Conservation (phyloP, 306 rosid genomes). For the Lathyrus sativus region DNA sequence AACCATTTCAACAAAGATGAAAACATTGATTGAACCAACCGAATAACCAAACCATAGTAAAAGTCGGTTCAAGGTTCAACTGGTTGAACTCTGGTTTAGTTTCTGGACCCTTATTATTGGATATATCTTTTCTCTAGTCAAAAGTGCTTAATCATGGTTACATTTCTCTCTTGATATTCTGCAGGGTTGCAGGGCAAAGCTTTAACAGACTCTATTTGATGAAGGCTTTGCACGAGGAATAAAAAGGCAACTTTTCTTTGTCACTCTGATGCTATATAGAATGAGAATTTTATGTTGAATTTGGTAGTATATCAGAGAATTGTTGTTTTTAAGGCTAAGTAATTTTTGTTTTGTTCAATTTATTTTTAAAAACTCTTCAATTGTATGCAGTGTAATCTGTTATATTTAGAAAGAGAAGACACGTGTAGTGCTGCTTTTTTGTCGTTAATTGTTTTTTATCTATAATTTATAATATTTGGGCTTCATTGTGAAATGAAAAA, state of each 20-base stretch:
- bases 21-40: no score
- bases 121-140: not conserved
- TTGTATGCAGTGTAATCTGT: conserved; percentile 25
- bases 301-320: conserved; percentile 20
- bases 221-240: conserved; percentile 80
- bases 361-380: conserved; percentile 16
- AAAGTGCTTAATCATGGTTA: conserved; percentile 1
- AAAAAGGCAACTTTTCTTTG: conserved; percentile 33
- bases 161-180: conserved; percentile 32
- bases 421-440: not conserved
- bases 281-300: conserved; percentile 17
- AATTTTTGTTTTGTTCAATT: not conserved
- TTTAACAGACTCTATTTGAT: conserved; percentile 77
- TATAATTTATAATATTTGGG: conserved; percentile 1
- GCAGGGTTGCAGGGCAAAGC: conserved; percentile 90
- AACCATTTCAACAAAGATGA: no score
- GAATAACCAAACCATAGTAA: no score
- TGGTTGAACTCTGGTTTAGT: not conserved
- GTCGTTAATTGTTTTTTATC: not conserved
- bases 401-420: conserved; percentile 24
- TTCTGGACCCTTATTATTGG: conserved; percentile 5
- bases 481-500: conserved; percentile 7
- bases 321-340: conserved; percentile 1
- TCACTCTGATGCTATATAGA: conserved; percentile 8
- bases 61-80: not conserved